Evolutionary conservation across 148 eudicot species (phyloP).

Genomic region (Camellia sinensis): DNA sequence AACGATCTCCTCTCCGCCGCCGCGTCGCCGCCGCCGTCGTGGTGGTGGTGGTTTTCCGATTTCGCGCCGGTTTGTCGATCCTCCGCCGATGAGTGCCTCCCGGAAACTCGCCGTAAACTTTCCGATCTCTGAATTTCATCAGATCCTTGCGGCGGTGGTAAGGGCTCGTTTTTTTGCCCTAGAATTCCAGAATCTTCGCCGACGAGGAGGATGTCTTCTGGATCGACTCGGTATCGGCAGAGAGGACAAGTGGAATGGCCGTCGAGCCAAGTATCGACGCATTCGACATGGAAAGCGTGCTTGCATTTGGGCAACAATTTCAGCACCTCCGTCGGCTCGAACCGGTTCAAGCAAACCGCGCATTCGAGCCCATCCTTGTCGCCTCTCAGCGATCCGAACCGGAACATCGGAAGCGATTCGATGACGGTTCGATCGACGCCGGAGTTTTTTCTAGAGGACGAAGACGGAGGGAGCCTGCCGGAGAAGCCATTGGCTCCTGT

Average conservation of each 20-base stretch:
- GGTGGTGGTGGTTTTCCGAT: background rate
- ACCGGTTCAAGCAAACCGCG: constrained; percentile 74
- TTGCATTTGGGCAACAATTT: constrained; percentile 73
- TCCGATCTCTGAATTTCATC: background rate
- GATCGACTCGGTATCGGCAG: constrained; percentile 73
- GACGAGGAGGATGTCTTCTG: constrained; percentile 60
- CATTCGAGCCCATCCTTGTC: constrained; percentile 78
- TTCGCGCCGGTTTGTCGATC: constrained; percentile 25
- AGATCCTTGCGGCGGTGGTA: background rate
- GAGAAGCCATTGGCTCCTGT: constrained; percentile 7
- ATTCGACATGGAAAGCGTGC: constrained; percentile 91
- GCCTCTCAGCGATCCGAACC: constrained; percentile 54
- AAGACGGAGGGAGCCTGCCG: background rate
- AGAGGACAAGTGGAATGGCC: constrained; percentile 88
- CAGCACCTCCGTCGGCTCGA: constrained; percentile 62
- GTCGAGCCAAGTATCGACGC: constrained; percentile 91
- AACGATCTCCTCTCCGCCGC: constrained; percentile 38
- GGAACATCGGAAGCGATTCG: constrained; percentile 67
- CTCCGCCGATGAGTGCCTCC: constrained; percentile 68
- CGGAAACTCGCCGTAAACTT: constrained; percentile 44
- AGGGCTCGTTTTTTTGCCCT: background rate
- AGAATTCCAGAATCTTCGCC: background rate
- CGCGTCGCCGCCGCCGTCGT: background rate
- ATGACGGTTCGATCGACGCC: constrained; percentile 62
- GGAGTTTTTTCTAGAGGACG: constrained; percentile 41